A percentile compares a stretch with the other conserved stretches of the same genome.
Evolutionary conservation across 2,329 filamentous ascomycete species (phyloP).

Genomic region (Epichloe typhina): DNA sequence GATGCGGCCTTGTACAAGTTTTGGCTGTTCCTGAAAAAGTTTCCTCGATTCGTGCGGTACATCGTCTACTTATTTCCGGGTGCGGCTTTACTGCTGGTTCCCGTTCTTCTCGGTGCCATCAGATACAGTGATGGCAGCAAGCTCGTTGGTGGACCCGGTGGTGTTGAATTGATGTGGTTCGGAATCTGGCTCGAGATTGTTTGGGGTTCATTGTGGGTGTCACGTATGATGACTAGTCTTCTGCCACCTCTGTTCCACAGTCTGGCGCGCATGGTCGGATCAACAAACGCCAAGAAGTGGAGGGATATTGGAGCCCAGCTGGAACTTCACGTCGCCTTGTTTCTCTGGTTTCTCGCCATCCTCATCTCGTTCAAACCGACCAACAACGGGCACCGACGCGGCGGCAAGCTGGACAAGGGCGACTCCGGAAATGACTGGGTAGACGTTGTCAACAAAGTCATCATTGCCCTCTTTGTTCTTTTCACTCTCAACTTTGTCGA

Average conservation of each 20-base stretch:
- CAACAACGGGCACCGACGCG: constrained; percentile 45
- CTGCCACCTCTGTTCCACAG: constrained; percentile 33
- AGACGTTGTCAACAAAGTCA: constrained; percentile 66
- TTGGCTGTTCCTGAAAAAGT: constrained; percentile 33
- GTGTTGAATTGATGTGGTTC: constrained; percentile 76
- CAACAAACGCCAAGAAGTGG: constrained; percentile 88
- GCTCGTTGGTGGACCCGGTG: constrained; percentile 52
- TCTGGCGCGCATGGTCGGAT: constrained; percentile 58
- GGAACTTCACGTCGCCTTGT: constrained; percentile 73
- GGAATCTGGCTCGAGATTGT: constrained; percentile 90
- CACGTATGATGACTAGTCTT: constrained; percentile 38
- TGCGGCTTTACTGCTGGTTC: constrained; percentile 30
- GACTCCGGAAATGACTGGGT: constrained; percentile 54
- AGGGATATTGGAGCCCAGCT: constrained; percentile 74
- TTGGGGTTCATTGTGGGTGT: constrained; percentile 83
- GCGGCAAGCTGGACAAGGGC: constrained; percentile 24
- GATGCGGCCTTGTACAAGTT: constrained; percentile 26
- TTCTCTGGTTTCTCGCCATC: constrained; percentile 84
- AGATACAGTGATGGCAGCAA: constrained; percentile 24
- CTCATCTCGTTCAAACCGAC: constrained; percentile 78
- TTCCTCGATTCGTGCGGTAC: constrained; percentile 36
- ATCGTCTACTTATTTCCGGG: constrained; percentile 34
- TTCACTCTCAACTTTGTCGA: constrained; percentile 71
- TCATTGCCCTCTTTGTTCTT: constrained; percentile 73
- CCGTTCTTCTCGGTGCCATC: constrained; percentile 30